Evolutionary conservation across 768 basidiomycete genomes (phyloP).

Genomic region (Termitomyces sp.): DNA sequence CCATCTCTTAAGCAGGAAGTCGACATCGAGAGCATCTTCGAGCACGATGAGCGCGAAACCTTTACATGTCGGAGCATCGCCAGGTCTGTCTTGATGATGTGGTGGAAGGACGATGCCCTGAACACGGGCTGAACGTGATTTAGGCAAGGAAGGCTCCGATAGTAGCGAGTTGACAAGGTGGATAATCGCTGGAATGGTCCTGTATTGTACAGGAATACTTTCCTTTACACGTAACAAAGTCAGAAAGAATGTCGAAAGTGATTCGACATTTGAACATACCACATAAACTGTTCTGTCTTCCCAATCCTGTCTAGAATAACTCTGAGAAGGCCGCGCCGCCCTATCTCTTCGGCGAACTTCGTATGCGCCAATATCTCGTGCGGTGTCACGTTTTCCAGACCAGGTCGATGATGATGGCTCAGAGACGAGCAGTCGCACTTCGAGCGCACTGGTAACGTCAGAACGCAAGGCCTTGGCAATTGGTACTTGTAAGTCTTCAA

Average conservation of each 20-base stretch:
- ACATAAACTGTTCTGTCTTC: constrained; percentile 62
- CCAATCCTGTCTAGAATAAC: constrained; percentile 47
- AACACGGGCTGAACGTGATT: constrained; percentile 24
- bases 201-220: constrained; percentile 56
- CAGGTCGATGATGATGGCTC: constrained; percentile 36
- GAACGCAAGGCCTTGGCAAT: constrained; percentile 61
- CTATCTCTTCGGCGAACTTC: constrained; percentile 59
- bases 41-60: constrained; percentile 75
- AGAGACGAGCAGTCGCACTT: constrained; percentile 59
- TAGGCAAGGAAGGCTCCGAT: constrained; percentile 8
- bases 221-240: constrained; percentile 44
- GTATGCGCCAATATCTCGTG: constrained; percentile 48
- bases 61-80: constrained; percentile 56
- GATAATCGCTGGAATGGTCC: constrained; percentile 46
- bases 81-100: constrained; percentile 61
- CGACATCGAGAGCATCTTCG: constrained; percentile 31
- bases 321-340: constrained; percentile 22
- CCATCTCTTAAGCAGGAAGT: constrained; percentile 48
- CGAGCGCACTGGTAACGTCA: constrained; percentile 41
- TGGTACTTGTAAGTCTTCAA: constrained; percentile 35
- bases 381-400: constrained; percentile 11
- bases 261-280: constrained; percentile 35
- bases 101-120: constrained; percentile 57
- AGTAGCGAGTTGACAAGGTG: constrained; percentile 41
- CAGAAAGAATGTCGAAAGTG: background rate